phyloP scores from a whole-genome alignment of 2,329 filamentous ascomycete genomes.

The Colletotrichum higginsianum region DNA sequence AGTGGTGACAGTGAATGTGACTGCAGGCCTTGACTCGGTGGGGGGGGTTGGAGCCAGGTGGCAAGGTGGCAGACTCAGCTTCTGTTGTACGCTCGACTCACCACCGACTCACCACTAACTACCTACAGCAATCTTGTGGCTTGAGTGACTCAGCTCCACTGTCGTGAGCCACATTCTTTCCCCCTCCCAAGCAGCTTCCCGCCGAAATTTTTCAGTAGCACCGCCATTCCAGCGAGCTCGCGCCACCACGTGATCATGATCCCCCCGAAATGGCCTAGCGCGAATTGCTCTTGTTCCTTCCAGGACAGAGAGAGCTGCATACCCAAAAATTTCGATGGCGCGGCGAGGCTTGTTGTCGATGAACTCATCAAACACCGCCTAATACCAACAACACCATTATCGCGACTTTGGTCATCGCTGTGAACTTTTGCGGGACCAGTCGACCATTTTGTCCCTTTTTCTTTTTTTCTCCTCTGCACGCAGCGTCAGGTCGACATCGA shows the following conservation, averaged over 20 bases:
- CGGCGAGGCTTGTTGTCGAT: slow-evolving; percentile 35
- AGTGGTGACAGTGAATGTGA: neutral
- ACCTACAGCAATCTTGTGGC: neutral
- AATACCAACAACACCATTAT: slow-evolving; percentile 28
- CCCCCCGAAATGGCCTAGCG: slow-evolving; percentile 10
- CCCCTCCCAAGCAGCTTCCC: neutral
- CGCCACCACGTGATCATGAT: slow-evolving; percentile 19
- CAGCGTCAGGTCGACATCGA: slow-evolving; percentile 19
- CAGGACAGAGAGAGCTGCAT: slow-evolving; percentile 30
- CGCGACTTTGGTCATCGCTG: slow-evolving; percentile 44
- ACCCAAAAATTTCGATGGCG: slow-evolving; percentile 41
- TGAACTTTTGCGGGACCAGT: slow-evolving; percentile 43
- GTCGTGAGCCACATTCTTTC: neutral
- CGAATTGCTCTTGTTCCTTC: neutral
- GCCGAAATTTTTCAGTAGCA: slow-evolving; percentile 22
- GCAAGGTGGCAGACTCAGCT: neutral
- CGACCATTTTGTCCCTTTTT: neutral
- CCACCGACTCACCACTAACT: too few relatives aligned
- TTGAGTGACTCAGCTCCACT: neutral
- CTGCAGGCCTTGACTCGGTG: neutral
- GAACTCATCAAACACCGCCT: slow-evolving; percentile 35
- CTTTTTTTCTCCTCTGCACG: slow-evolving; percentile 5
- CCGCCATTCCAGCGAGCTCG: slow-evolving; percentile 23
- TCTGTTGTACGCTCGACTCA: neutral
- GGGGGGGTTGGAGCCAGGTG: slow-evolving; percentile 1